Evolutionary conservation across 2,329 filamentous ascomycete genomes (phyloP).

Genomic region (Thelonectria olida): DNA sequence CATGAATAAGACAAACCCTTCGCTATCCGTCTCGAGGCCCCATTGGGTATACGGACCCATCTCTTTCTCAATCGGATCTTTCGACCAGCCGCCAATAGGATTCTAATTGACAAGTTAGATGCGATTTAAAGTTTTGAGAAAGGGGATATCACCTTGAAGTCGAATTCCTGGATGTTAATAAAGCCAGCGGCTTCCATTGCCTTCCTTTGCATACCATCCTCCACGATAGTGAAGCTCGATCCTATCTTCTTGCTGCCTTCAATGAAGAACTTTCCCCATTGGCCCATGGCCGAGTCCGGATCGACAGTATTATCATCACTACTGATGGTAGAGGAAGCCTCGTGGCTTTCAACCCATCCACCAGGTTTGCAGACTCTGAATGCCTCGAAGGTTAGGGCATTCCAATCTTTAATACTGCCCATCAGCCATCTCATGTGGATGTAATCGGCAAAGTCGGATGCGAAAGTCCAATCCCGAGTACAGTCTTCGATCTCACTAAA

Average conservation of each 20-base stretch:
- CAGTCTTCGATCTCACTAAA: slow-evolving; percentile 42
- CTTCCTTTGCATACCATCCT: slow-evolving; percentile 31
- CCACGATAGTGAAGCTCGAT: slow-evolving; percentile 37
- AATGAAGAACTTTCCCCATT: slow-evolving; percentile 43
- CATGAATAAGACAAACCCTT: slow-evolving; percentile 48
- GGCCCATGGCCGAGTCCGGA: slow-evolving; percentile 35
- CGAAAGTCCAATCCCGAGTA: slow-evolving; percentile 43
- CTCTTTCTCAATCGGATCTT: slow-evolving; percentile 22
- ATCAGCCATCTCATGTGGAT: slow-evolving; percentile 67
- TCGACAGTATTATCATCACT: slow-evolving; percentile 45
- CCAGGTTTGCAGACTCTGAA: slow-evolving; percentile 65
- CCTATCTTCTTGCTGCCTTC: slow-evolving; percentile 44
- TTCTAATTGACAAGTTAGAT: slow-evolving; percentile 13
- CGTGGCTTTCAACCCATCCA: slow-evolving; percentile 51
- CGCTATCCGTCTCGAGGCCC: slow-evolving; percentile 47
- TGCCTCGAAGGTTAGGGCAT: slow-evolving; percentile 60
- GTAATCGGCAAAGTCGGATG: slow-evolving; percentile 59
- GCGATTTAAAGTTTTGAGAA: neutral
- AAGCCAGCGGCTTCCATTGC: slow-evolving; percentile 34
- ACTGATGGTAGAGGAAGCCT: slow-evolving; percentile 36
- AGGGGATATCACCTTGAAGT: slow-evolving; percentile 25
- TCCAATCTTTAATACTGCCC: slow-evolving; percentile 66
- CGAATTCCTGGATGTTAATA: slow-evolving; percentile 35
- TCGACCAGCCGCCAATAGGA: slow-evolving; percentile 31
- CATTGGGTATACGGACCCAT: slow-evolving; percentile 42